Percentiles rank a stretch among this genome's conserved stretches.
Conservation (phyloP, 306 rosid genomes). For the Dicorynia guianensis region DNA sequence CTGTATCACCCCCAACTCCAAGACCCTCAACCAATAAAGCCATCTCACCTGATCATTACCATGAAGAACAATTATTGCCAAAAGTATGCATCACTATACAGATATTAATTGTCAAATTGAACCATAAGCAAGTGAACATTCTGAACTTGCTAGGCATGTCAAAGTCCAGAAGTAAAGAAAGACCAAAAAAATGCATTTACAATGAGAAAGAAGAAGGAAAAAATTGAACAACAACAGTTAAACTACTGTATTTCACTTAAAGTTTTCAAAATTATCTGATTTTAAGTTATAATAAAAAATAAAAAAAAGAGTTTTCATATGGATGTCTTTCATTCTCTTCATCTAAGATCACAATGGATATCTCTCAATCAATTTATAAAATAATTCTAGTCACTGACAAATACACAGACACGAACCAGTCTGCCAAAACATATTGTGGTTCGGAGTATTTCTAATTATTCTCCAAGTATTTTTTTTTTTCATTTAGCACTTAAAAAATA, state of each 20-base stretch:
- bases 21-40: slow-evolving; percentile 79
- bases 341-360: not conserved
- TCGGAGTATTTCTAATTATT: not conserved
- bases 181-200: not conserved
- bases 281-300: not conserved
- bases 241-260: not conserved
- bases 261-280: not conserved
- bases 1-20: slow-evolving; percentile 66
- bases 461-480: not conserved
- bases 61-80: slow-evolving; percentile 2
- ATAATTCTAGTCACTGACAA: not conserved
- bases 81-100: not conserved
- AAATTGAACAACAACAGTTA: not conserved
- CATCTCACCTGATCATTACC: slow-evolving; percentile 62
- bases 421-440: not conserved
- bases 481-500: too few relatives aligned
- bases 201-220: not conserved
- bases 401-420: not conserved
- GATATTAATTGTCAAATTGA: not conserved
- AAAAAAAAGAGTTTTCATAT: not conserved
- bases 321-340: too few relatives aligned
- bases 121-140: not conserved
- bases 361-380: not conserved
- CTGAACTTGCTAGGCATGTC: not conserved
- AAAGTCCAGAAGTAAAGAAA: not conserved